phyloP scores from a whole-genome alignment of 2,329 filamentous ascomycete genomes.

The Fusarium marasasianum region DNA sequence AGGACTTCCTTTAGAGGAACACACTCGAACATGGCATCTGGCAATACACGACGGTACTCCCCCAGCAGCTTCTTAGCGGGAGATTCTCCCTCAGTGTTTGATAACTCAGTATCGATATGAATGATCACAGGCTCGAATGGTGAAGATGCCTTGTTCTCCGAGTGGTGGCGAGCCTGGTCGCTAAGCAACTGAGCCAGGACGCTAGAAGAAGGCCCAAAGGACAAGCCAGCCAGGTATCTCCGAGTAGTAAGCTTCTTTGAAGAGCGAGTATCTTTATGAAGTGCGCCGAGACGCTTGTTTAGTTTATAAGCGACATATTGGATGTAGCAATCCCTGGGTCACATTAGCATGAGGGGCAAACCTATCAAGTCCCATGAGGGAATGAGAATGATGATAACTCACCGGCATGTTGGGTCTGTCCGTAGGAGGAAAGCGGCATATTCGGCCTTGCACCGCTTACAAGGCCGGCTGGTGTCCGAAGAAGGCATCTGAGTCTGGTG shows the following conservation, averaged over 20 bases:
- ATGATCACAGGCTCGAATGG: constrained; percentile 74
- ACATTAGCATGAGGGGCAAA: constrained; percentile 5
- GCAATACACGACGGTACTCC: constrained; percentile 68
- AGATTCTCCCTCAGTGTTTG: constrained; percentile 31
- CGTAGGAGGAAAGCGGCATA: constrained; percentile 45
- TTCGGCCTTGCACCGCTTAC: constrained; percentile 47
- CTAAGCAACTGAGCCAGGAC: constrained; percentile 80
- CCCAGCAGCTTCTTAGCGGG: constrained; percentile 58
- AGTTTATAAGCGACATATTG: constrained; percentile 82
- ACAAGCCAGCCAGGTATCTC: constrained; percentile 78
- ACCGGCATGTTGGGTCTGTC: constrained; percentile 48
- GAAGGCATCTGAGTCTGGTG: constrained; percentile 27
- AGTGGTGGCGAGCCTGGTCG: constrained; percentile 72
- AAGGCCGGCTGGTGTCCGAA: constrained; percentile 39
- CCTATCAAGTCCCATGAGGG: neutral
- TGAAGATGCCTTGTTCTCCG: constrained; percentile 68
- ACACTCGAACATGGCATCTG: constrained; percentile 70
- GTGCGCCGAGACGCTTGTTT: constrained; percentile 72
- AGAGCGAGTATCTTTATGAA: constrained; percentile 59
- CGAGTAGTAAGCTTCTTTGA: constrained; percentile 47
- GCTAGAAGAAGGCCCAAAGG: constrained; percentile 83
- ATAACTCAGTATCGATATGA: constrained; percentile 60
- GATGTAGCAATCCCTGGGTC: constrained; percentile 71
- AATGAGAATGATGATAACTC: constrained; percentile 2
- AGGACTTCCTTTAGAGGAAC: constrained; percentile 73